Conservation (phyloP, 192 early-diverging fungal genomes). For the Phlyctochytrium arcticum region DNA sequence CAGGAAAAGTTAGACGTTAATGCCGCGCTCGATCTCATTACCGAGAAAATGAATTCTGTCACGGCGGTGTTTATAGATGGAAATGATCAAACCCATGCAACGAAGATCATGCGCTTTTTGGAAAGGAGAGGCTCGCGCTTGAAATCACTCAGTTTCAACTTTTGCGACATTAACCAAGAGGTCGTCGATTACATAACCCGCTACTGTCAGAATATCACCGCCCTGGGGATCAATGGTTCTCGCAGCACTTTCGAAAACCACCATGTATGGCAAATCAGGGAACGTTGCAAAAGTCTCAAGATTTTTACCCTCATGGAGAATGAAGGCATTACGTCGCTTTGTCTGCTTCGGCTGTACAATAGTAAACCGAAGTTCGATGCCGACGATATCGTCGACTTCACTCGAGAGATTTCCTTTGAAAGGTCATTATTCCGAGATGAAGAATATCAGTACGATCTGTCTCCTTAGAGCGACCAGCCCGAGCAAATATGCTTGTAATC, state of each 20-base stretch:
- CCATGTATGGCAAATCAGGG: background rate
- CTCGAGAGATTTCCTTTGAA: no score
- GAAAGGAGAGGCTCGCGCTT: background rate
- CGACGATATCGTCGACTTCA: no score
- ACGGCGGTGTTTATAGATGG: conserved; percentile 9
- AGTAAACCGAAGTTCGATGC: no score
- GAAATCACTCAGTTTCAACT: background rate
- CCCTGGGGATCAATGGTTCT: conserved; percentile 1
- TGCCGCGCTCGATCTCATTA: background rate
- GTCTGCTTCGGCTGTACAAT: no score
- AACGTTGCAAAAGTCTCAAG: background rate
- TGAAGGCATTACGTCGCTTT: background rate
- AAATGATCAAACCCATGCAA: background rate
- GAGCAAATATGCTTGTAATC: no score
- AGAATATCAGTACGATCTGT: no score
- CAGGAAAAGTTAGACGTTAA: background rate
- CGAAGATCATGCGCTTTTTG: no score
- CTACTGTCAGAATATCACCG: background rate
- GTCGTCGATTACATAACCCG: background rate
- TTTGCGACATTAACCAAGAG: background rate
- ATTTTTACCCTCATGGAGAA: conserved; percentile 6
- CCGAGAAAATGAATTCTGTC: background rate
- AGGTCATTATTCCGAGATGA: no score
- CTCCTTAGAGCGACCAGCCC: no score
- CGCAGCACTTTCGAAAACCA: background rate